A percentile compares a stretch with the other conserved stretches of the same genome.
Conservation (phyloP, 208 protist genomes). For the Leishmania guyanensis region DNA sequence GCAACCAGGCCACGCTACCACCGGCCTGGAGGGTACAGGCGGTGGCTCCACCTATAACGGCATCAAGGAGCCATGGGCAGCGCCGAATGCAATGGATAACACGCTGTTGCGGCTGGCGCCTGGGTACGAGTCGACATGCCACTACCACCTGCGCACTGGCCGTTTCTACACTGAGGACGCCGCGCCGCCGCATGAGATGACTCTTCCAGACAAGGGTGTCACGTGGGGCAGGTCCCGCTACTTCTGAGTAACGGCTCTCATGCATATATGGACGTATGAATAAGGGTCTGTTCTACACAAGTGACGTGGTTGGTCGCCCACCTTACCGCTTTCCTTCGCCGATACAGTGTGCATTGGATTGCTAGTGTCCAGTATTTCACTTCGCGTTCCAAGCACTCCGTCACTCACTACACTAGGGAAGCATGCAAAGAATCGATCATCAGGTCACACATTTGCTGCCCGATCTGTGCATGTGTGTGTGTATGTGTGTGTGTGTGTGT, state of each 20-base stretch:
- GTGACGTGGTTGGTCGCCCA: neutral
- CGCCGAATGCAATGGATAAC: slow-evolving; percentile 61
- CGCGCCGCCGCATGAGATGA: slow-evolving; percentile 60
- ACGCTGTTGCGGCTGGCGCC: slow-evolving; percentile 72
- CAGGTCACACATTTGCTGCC: neutral
- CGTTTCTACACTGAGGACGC: slow-evolving; percentile 71
- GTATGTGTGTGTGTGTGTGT: neutral
- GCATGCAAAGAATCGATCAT: neutral
- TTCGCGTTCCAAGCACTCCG: neutral
- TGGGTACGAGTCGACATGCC: slow-evolving; percentile 78
- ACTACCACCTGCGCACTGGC: slow-evolving; percentile 80
- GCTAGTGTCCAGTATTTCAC: neutral
- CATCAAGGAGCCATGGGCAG: slow-evolving; percentile 47
- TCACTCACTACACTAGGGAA: neutral
- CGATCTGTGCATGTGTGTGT: neutral
- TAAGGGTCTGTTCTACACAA: neutral
- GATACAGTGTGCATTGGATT: neutral
- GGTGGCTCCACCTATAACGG: slow-evolving; percentile 72
- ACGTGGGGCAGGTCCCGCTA: slow-evolving; percentile 74
- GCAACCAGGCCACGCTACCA: slow-evolving; percentile 55
- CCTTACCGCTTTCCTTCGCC: neutral
- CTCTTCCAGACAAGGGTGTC: slow-evolving; percentile 65
- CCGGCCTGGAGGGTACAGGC: slow-evolving; percentile 41
- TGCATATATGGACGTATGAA: neutral
- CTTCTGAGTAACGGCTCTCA: slow-evolving; percentile 17